Conservation (phyloP, 768 basidiomycete genomes). For the Mrakia hoshinonis region DNA sequence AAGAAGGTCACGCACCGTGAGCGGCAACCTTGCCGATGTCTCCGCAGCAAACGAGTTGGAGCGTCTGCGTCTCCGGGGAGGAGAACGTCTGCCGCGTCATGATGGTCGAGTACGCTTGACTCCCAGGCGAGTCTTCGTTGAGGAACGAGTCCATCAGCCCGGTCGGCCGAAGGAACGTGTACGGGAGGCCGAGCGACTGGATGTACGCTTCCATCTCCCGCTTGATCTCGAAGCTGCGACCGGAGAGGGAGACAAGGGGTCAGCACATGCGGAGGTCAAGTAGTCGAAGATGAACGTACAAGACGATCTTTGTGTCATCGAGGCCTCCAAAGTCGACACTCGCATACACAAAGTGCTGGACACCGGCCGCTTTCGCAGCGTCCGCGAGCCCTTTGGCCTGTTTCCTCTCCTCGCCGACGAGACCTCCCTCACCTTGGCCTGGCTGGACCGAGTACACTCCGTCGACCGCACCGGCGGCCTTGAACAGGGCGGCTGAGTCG, state of each 20-base stretch:
- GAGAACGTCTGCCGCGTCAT: background rate
- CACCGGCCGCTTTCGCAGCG: background rate
- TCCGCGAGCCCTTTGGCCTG: background rate
- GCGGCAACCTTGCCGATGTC: background rate
- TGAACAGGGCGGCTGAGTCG: background rate
- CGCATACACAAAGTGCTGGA: background rate
- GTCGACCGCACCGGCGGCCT: background rate
- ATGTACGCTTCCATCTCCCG: background rate
- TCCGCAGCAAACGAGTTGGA: background rate
- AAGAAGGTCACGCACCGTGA: background rate
- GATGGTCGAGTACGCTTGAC: background rate
- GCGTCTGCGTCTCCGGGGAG: background rate
- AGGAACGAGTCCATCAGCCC: background rate
- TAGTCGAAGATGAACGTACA: background rate
- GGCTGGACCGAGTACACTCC: constrained; percentile 2
- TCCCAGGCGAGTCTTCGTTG: background rate
- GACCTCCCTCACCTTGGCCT: background rate
- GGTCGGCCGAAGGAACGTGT: background rate
- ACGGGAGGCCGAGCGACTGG: background rate
- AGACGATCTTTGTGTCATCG: background rate
- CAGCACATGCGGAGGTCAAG: background rate
- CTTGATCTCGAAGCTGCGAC: background rate
- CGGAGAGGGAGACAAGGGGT: background rate
- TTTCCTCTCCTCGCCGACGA: background rate
- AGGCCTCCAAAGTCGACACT: background rate